Conservation (phyloP, 1,139 yeast species). For the Taphrina wiesneri region DNA sequence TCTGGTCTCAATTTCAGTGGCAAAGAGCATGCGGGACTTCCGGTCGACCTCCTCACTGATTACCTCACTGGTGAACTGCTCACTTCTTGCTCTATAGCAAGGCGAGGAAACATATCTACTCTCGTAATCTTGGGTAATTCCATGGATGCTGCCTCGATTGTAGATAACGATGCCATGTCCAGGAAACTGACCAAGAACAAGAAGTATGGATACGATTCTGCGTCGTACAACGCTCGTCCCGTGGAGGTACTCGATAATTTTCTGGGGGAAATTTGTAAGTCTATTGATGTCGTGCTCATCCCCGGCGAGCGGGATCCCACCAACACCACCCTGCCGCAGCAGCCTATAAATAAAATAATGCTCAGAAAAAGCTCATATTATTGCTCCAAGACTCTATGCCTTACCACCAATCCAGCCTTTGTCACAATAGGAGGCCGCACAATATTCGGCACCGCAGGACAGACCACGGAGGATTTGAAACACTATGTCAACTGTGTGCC, state of each 20-base stretch:
- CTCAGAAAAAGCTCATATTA: constrained; percentile 55
- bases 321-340: constrained; percentile 83
- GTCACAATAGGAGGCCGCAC: constrained; percentile 57
- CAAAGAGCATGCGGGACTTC: constrained; percentile 51
- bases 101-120: constrained; percentile 46
- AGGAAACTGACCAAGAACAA: constrained; percentile 39
- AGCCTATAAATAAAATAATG: constrained; percentile 75
- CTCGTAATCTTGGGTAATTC: constrained; percentile 78
- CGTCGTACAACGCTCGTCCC: constrained; percentile 43
- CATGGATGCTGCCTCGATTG: constrained; percentile 47
- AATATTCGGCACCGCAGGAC: constrained; percentile 77
- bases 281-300: constrained; percentile 71
- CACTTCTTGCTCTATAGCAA: constrained; percentile 39
- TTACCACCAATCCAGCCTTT: constrained; percentile 78
- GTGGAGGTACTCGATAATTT: constrained; percentile 56
- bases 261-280: constrained; percentile 58
- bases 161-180: constrained; percentile 42
- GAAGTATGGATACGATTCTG: constrained; percentile 41
- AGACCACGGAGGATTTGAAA: constrained; percentile 70
- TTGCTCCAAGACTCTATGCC: constrained; percentile 50
- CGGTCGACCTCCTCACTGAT: constrained; percentile 65
- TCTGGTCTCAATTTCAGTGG: constrained; percentile 70
- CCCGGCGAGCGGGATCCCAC: constrained; percentile 88
- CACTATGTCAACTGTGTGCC: constrained; percentile 54
- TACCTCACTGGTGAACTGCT: constrained; percentile 67